Base-by-base conservation (phyloP, 2,329 filamentous ascomycete species). In the Delphinella strobiligena region DNA sequence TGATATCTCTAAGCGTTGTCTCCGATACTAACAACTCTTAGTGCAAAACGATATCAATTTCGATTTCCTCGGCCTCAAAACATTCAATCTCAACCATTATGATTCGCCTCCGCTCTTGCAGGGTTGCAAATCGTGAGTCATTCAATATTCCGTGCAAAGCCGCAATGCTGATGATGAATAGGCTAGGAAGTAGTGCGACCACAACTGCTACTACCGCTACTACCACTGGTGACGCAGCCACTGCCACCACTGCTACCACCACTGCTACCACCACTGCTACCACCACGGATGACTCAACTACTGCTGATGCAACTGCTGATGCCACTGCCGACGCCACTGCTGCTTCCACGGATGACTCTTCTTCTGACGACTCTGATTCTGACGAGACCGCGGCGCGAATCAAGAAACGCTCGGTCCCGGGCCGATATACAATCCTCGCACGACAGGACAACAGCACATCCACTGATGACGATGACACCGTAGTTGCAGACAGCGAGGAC, bases 41-140 rank as follows among this genome's bases (percentile, higher is more conserved):
- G 37, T 39, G 11, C 37, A 34, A 30, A 39, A 39, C 31, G 37
- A 39, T 19, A 16, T 39, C 31, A 39, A 34, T 4, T 30, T 39
- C 12, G 37, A 39, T 12, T 39, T 39, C 37, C 31, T 39, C 3
- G 31, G 37, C 2, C 3, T 39, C 10, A 34, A 39, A 16, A 39
- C 31, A 9, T 39, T 39, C 16, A 34, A 11, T 12, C 16, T 39
- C 14, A 29, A 34, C 8, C 37, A 39, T 12, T 39, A 39, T 7
- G 37, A 39, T 4, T 39, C 37, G 5, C 37, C 37, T 29, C 19
- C 37, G 10, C 31, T 39, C 10, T 8, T 39, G 3, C 31, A 39
- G 9, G 37, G 37, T 16, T 39, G 37, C 22, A 34, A 35, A 16
- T 4, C n/a, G 37, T 39, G 7, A 34, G 31, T 27, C n/a, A n/a